phyloP scores from a whole-genome alignment of 805 yeast species.

The Lipomyces sp. region DNA sequence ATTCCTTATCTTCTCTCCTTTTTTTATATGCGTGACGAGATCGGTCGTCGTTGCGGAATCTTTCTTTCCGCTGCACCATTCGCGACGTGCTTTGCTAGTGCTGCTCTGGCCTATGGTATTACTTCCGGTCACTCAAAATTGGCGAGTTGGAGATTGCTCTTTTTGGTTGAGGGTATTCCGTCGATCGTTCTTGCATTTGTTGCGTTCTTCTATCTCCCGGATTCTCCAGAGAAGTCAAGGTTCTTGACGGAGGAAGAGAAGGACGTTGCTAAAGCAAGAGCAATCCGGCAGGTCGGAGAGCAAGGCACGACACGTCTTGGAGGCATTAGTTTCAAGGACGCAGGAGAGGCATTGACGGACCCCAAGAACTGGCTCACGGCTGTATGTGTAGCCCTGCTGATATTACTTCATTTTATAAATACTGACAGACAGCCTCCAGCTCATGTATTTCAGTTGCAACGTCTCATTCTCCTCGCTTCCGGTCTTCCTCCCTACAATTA shows the following conservation, averaged over 20 bases:
- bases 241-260: background rate
- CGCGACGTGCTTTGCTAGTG: constrained; percentile 51
- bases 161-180: constrained; percentile 55
- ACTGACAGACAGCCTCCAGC: background rate
- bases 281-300: background rate
- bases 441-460: constrained; percentile 4
- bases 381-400: background rate
- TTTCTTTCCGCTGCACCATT: constrained; percentile 48
- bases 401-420: background rate
- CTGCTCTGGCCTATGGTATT: constrained; percentile 47
- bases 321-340: background rate
- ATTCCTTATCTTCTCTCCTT: constrained; percentile 47
- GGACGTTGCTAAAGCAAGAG: background rate
- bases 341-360: background rate
- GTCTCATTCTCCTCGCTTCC: constrained; percentile 5
- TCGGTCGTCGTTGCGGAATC: constrained; percentile 48
- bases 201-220: constrained; percentile 58
- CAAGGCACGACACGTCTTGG: background rate
- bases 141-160: constrained; percentile 59
- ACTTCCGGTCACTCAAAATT: constrained; percentile 49
- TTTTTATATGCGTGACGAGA: constrained; percentile 50
- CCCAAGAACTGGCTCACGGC: constrained; percentile 4
- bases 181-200: constrained; percentile 46
- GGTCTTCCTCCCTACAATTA: background rate
- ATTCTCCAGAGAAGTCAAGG: constrained; percentile 60